phyloP scores from a whole-genome alignment of 768 basidiomycete species.

The Phylloporus rhodoxanthus region DNA sequence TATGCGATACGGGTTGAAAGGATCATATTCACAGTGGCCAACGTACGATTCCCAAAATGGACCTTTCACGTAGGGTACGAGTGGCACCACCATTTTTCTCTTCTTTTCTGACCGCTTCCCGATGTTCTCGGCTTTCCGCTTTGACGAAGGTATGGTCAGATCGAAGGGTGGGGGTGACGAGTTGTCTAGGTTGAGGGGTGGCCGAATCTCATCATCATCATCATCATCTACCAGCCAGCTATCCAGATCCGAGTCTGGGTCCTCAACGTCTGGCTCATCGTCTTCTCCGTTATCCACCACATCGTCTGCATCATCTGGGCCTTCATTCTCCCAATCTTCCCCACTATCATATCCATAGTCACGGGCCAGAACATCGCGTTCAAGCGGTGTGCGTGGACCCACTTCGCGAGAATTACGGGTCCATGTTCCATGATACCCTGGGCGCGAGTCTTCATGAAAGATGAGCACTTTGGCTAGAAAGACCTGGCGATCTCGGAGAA shows the following conservation, averaged over 20 bases:
- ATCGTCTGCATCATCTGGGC: conserved; percentile 67
- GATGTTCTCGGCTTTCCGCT: conserved; percentile 59
- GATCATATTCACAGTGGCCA: conserved; percentile 60
- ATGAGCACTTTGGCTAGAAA: conserved; percentile 79
- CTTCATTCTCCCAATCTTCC: conserved; percentile 93
- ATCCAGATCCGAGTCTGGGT: conserved; percentile 38
- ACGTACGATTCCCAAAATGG: conserved; percentile 73
- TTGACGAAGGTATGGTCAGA: conserved; percentile 39
- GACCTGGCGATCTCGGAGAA: conserved; percentile 54
- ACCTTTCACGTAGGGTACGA: conserved; percentile 78
- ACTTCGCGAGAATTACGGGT: conserved; percentile 74
- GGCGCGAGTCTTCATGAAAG: conserved; percentile 79
- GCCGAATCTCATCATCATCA: conserved; percentile 68
- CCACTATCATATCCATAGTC: conserved; percentile 95
- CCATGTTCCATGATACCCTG: conserved; percentile 95
- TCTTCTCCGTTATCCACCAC: conserved; percentile 61
- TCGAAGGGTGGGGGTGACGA: conserved; percentile 29
- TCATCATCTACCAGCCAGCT: conserved; percentile 48
- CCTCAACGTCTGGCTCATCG: conserved; percentile 56
- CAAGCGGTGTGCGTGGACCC: conserved; percentile 80
- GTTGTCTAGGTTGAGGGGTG: conserved; percentile 38
- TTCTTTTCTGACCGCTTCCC: conserved; percentile 53
- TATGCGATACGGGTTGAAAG: conserved; percentile 70
- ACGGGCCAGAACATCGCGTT: conserved; percentile 64
- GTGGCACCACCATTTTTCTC: conserved; percentile 68